These are phyloP conservation scores for Ophiocordyceps sinensis DNA, from an alignment of 2,329 filamentous ascomycete species.

Conservation along the genomic window DNA sequence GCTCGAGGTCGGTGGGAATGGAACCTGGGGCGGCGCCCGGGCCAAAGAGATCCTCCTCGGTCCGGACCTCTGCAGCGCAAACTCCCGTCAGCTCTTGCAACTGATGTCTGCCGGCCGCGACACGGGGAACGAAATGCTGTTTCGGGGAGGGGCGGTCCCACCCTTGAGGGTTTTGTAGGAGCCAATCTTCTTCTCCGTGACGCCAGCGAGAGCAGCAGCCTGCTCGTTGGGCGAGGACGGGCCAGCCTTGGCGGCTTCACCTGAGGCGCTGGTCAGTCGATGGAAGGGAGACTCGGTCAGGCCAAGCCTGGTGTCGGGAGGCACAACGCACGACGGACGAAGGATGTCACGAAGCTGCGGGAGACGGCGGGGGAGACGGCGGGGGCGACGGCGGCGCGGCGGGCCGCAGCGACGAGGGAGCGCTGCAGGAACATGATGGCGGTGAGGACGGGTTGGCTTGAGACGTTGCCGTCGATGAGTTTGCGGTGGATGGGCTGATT, in stretches of 20 bases:
- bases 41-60: constrained; percentile 66
- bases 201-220: constrained; percentile 20
- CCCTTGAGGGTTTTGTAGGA: constrained; percentile 31
- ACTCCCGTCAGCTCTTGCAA: constrained; percentile 8
- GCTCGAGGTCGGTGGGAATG: constrained; percentile 86
- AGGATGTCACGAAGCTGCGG: constrained; percentile 45
- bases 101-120: too few species aligned
- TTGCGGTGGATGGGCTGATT: constrained; percentile 31
- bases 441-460: constrained; percentile 6
- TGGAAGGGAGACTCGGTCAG: background rate
- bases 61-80: constrained; percentile 57
- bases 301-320: constrained; percentile 4
- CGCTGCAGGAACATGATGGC: constrained; percentile 49
- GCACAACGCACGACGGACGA: constrained; percentile 40
- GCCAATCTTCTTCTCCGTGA: constrained; percentile 30
- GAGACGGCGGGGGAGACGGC: too few species aligned
- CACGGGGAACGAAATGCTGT: too few species aligned
- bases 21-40: constrained; percentile 72
- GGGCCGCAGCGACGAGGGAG: constrained; percentile 44
- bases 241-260: constrained; percentile 20
- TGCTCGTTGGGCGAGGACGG: constrained; percentile 19
- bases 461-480: constrained; percentile 16
- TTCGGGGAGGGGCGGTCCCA: constrained; percentile 18
- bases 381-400: constrained; percentile 40
- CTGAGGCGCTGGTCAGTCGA: constrained; percentile 9